Conservation (phyloP, 1,139 yeast genomes). For the Lodderomyces margitis region DNA sequence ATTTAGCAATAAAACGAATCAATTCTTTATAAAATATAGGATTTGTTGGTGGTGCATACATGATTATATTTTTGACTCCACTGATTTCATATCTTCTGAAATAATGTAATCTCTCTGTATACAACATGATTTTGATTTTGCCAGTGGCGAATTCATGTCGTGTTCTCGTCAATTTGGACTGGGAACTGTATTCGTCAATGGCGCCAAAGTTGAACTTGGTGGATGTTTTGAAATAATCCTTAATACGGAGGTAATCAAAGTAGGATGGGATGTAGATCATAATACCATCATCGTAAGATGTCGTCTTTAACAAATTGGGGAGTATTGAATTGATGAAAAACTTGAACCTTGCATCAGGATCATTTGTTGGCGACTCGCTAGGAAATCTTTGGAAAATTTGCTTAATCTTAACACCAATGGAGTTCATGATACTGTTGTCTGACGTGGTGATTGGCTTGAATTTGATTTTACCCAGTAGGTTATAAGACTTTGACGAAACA, state of each 20-base stretch:
- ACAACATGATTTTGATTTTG: slow-evolving; percentile 67
- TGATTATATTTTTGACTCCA: slow-evolving; percentile 81
- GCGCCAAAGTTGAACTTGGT: slow-evolving; percentile 63
- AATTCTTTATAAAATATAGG: slow-evolving; percentile 82
- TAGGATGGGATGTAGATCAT: slow-evolving; percentile 82
- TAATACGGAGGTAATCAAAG: slow-evolving; percentile 78
- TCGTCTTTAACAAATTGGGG: slow-evolving; percentile 62
- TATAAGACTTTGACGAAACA: slow-evolving; percentile 55
- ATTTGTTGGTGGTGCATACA: slow-evolving; percentile 84
- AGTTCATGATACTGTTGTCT: slow-evolving; percentile 46
- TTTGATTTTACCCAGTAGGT: slow-evolving; percentile 66
- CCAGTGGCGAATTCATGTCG: slow-evolving; percentile 69
- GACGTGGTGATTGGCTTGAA: slow-evolving; percentile 41
- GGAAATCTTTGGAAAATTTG: slow-evolving; percentile 76
- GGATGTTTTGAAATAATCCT: slow-evolving; percentile 65
- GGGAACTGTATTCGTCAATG: slow-evolving; percentile 79
- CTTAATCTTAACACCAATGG: slow-evolving; percentile 56
- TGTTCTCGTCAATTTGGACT: slow-evolving; percentile 65
- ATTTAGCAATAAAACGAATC: slow-evolving; percentile 51
- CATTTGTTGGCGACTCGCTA: slow-evolving; percentile 54
- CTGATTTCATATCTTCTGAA: slow-evolving; percentile 79
- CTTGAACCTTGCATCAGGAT: slow-evolving; percentile 79
- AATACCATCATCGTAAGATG: slow-evolving; percentile 68
- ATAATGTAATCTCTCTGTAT: slow-evolving; percentile 92
- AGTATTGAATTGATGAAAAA: slow-evolving; percentile 71